phyloP scores from a whole-genome alignment of 139 green algal species.

The Coelastrella sp. region DNA sequence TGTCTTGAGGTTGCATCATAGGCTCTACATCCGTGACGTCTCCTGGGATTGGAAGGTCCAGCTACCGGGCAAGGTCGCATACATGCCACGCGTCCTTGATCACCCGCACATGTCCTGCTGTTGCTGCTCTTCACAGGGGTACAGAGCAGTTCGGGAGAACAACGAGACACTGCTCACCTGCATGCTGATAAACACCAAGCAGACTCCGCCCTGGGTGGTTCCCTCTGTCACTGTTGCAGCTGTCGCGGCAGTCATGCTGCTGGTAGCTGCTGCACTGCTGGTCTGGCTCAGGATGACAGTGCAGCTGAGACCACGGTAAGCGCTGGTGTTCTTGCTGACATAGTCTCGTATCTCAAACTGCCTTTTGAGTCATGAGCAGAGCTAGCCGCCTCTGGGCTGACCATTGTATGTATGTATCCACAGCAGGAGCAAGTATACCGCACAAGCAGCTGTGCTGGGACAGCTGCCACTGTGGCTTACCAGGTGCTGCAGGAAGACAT shows the following conservation, averaged over 20 bases:
- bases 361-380: no score
- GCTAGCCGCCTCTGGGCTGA: no score
- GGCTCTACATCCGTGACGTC: no score
- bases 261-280: conserved; percentile 15
- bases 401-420: no score
- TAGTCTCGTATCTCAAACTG: no score
- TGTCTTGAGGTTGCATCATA: no score
- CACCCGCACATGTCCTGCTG: no score
- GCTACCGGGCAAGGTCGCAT: not conserved
- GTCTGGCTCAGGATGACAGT: conserved; percentile 44
- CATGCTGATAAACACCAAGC: not conserved
- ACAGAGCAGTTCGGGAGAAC: not conserved
- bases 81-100: no score
- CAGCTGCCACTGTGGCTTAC: no score
- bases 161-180: conserved; percentile 5
- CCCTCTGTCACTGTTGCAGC: not conserved
- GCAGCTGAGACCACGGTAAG: conserved; percentile 34
- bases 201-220: not conserved
- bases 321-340: not conserved
- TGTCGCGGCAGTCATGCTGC: not conserved
- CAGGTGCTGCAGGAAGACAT: no score
- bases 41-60: not conserved
- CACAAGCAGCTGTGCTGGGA: no score
- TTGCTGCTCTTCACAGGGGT: conserved; percentile 12
- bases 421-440: no score